Conservation (phyloP, 2,329 filamentous ascomycete species). For the Penicillium sclerotiorum region DNA sequence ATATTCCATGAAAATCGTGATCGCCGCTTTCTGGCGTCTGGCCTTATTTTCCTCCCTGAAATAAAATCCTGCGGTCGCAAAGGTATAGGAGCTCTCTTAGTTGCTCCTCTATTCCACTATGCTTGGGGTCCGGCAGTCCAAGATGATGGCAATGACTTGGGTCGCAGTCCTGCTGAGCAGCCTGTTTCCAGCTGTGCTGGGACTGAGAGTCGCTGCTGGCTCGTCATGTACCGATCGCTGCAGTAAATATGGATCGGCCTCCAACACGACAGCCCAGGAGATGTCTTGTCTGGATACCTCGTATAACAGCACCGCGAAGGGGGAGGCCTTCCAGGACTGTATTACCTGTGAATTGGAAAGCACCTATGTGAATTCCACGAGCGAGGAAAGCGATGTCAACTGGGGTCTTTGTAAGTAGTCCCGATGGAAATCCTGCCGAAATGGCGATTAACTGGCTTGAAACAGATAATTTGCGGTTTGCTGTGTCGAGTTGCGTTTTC, state of each 20-base stretch:
- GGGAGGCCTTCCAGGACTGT: slow-evolving; percentile 43
- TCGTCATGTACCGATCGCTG: slow-evolving; percentile 44
- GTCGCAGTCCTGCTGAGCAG: slow-evolving; percentile 23
- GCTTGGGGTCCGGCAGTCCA: slow-evolving; percentile 20
- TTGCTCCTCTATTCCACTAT: slow-evolving; percentile 21
- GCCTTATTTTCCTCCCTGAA: slow-evolving; percentile 4
- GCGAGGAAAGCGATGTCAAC: slow-evolving; percentile 46
- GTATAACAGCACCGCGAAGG: slow-evolving; percentile 36
- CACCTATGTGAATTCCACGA: slow-evolving; percentile 33
- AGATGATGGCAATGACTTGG: slow-evolving; percentile 19
- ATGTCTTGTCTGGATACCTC: slow-evolving; percentile 45
- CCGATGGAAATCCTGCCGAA: background rate
- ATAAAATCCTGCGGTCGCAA: too few species aligned
- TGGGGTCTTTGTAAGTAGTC: slow-evolving; percentile 49
- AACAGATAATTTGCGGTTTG: slow-evolving; percentile 50
- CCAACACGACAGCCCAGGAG: slow-evolving; percentile 44
- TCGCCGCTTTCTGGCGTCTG: slow-evolving; percentile 14
- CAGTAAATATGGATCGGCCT: slow-evolving; percentile 22
- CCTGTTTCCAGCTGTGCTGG: slow-evolving; percentile 25
- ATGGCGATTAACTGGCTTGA: background rate
- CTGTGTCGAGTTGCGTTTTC: slow-evolving; percentile 48
- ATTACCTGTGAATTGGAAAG: slow-evolving; percentile 47
- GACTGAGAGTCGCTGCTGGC: slow-evolving; percentile 36
- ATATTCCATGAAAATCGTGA: slow-evolving; percentile 22
- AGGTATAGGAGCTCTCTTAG: slow-evolving; percentile 4